Evolutionary conservation across 192 early-diverging fungal genomes (phyloP).

Genomic region (Lobosporangium transversale): DNA sequence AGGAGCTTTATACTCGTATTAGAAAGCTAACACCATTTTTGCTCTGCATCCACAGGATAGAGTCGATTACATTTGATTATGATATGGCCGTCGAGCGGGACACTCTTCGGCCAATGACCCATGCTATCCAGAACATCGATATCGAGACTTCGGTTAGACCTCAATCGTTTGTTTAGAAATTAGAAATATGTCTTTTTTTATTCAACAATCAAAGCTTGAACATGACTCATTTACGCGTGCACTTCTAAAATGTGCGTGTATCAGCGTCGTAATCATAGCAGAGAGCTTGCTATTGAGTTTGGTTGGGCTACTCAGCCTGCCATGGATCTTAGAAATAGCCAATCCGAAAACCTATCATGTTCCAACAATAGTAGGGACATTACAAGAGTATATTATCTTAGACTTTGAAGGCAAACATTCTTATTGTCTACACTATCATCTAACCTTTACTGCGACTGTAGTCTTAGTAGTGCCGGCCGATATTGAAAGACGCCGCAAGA

Average conservation of each 20-base stretch:
- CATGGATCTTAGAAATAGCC: not conserved
- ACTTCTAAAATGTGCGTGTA: too few species aligned
- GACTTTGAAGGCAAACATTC: not conserved
- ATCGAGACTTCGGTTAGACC: slow-evolving; percentile 20
- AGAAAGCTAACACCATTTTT: too few species aligned
- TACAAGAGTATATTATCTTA: not conserved
- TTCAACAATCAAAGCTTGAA: too few species aligned
- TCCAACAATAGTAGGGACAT: not conserved
- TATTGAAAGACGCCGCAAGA: slow-evolving; percentile 18
- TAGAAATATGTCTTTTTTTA: too few species aligned
- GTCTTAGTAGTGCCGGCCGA: not conserved
- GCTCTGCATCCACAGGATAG: slow-evolving; percentile 18
- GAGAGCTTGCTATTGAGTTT: slow-evolving; percentile 29
- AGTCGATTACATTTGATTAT: slow-evolving; percentile 33
- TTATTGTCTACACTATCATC: too few species aligned
- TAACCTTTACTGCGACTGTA: not conserved
- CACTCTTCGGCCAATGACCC: slow-evolving; percentile 2
- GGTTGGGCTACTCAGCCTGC: slow-evolving; percentile 19
- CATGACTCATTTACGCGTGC: too few species aligned
- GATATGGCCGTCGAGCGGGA: slow-evolving; percentile 23
- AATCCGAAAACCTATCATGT: not conserved
- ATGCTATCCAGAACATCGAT: slow-evolving; percentile 10
- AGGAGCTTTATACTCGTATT: not conserved
- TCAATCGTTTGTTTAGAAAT: not conserved
- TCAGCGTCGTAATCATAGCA: slow-evolving; percentile 5